Conservation (phyloP, 352 stramenopile species). For the Pythium myriotylum region DNA sequence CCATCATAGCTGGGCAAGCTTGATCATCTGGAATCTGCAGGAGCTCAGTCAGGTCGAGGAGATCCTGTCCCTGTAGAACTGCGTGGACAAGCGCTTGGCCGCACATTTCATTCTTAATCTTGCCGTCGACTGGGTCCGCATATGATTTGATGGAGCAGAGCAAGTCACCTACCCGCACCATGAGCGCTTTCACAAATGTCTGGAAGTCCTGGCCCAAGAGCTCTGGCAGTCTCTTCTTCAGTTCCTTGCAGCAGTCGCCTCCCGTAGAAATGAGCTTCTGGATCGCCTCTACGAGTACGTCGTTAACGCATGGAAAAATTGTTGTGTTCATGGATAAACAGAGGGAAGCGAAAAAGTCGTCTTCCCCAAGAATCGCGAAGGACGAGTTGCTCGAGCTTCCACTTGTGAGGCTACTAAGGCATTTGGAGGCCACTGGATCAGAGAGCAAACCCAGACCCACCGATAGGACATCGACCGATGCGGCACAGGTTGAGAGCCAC, state of each 20-base stretch:
- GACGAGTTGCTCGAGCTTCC: background rate
- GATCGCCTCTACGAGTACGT: slow-evolving; percentile 32
- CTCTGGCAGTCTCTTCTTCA: slow-evolving; percentile 30
- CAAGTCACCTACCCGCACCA: slow-evolving; percentile 31
- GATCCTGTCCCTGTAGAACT: slow-evolving; percentile 19
- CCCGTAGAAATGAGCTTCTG: slow-evolving; percentile 30
- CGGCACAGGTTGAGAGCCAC: slow-evolving; percentile 43
- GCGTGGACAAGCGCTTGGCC: slow-evolving; percentile 22
- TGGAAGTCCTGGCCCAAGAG: slow-evolving; percentile 32
- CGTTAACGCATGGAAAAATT: slow-evolving; percentile 38
- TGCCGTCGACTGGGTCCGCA: slow-evolving; percentile 10
- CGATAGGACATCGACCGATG: slow-evolving; percentile 33
- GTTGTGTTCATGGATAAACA: slow-evolving; percentile 40
- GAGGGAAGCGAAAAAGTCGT: slow-evolving; percentile 23
- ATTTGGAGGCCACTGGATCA: slow-evolving; percentile 30
- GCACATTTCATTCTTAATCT: slow-evolving; percentile 32
- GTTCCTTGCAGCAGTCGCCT: slow-evolving; percentile 37
- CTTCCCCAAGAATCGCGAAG: background rate
- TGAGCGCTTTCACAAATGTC: slow-evolving; percentile 22
- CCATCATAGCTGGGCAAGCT: slow-evolving; percentile 38
- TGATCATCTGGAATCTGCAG: slow-evolving; percentile 38
- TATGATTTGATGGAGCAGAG: slow-evolving; percentile 34
- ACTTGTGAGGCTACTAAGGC: slow-evolving; percentile 26
- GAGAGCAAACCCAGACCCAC: slow-evolving; percentile 30
- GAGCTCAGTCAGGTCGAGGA: slow-evolving; percentile 33